Evolutionary conservation across 495 filamentous ascomycete genomes (phyloP).

Genomic region (Aspergillus haitiensis): DNA sequence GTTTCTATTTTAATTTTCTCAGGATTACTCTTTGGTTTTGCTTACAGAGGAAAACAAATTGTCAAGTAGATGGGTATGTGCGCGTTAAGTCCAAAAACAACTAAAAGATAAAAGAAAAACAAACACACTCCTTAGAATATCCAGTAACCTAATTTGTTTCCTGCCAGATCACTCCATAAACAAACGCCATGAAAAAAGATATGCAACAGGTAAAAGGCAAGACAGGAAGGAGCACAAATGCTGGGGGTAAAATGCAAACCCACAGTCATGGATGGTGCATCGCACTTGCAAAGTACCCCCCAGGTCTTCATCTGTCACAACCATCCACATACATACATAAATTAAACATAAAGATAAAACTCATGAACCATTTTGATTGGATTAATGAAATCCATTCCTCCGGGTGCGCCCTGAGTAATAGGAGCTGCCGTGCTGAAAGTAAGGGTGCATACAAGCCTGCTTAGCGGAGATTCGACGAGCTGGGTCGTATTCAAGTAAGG

Average conservation of each 20-base stretch:
- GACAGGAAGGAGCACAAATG: constrained; percentile 14
- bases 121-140: constrained; percentile 30
- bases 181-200: constrained; percentile 43
- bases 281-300: neutral
- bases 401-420: constrained; percentile 51
- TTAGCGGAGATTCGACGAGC: constrained; percentile 93
- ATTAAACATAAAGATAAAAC: constrained; percentile 19
- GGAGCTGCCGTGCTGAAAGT: constrained; percentile 73
- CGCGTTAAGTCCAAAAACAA: constrained; percentile 17
- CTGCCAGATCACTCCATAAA: constrained; percentile 38
- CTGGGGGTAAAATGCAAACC: constrained; percentile 1
- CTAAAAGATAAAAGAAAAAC: constrained; percentile 19
- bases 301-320: constrained; percentile 10
- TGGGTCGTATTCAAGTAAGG: constrained; percentile 91
- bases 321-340: constrained; percentile 24
- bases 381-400: constrained; percentile 45
- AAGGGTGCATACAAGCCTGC: constrained; percentile 88
- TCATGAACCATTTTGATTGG: constrained; percentile 4
- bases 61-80: constrained; percentile 15
- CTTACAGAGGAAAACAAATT: neutral
- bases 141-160: constrained; percentile 35
- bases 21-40: neutral
- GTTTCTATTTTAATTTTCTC: neutral
- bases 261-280: neutral
- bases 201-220: constrained; percentile 17